A percentile compares a stretch with the other conserved stretches of the same genome.
These are phyloP conservation scores for Pleurotus tuber-regium DNA, from an alignment of 768 basidiomycete genomes.

Conservation along the genomic window DNA sequence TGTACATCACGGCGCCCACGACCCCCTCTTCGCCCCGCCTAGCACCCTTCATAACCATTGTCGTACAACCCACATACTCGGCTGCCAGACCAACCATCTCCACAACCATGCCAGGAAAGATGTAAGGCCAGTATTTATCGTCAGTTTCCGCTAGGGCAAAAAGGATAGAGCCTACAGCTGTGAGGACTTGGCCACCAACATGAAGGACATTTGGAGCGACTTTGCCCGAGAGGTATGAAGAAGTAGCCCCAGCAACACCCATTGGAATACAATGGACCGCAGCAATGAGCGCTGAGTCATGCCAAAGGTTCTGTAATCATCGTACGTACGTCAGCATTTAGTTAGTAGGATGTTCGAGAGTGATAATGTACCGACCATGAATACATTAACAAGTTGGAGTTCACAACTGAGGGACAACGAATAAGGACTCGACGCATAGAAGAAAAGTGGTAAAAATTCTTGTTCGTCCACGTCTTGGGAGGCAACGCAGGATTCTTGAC, in stretches of 20 bases:
- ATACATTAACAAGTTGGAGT: slow-evolving; percentile 21
- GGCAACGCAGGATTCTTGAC: slow-evolving; percentile 22
- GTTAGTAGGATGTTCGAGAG: slow-evolving; percentile 2
- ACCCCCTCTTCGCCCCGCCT: slow-evolving; percentile 14
- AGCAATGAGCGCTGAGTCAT: slow-evolving; percentile 30
- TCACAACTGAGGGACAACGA: slow-evolving; percentile 30
- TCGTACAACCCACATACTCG: slow-evolving; percentile 25
- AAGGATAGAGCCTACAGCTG: slow-evolving; percentile 34
- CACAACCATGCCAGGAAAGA: slow-evolving; percentile 46
- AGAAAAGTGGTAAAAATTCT: slow-evolving; percentile 38
- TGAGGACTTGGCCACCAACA: slow-evolving; percentile 34
- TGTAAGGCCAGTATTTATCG: slow-evolving; percentile 37
- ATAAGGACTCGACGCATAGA: slow-evolving; percentile 17
- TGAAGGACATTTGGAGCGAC: slow-evolving; percentile 23
- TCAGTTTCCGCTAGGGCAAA: slow-evolving; percentile 37
- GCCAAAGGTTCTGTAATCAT: slow-evolving; percentile 22
- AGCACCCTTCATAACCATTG: slow-evolving; percentile 11
- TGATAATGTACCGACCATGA: slow-evolving; percentile 18
- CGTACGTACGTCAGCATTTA: slow-evolving; percentile 13
- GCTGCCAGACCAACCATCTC: slow-evolving; percentile 41
- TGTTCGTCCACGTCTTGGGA: slow-evolving; percentile 34
- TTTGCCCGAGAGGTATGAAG: slow-evolving; percentile 1
- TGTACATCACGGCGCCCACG: slow-evolving; percentile 14
- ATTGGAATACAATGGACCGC: slow-evolving; percentile 26
- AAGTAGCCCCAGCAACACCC: background rate